Conservation (phyloP, 148 eudicot genomes). For the Vaccinium myrtillus region DNA sequence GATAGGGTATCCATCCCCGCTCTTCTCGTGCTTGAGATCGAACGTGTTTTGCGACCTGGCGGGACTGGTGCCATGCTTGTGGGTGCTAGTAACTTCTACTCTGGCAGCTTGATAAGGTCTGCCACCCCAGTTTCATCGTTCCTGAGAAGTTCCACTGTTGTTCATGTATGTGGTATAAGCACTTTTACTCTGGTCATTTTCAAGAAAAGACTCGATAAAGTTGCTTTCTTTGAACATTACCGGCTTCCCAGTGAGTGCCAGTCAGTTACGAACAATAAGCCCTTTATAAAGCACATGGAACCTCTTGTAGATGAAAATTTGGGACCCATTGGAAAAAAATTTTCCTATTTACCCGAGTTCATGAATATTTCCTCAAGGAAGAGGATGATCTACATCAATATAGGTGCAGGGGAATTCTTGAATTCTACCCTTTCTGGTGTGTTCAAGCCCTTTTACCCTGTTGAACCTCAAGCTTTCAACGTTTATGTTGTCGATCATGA, state of each 20-base stretch:
- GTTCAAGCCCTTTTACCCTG: constrained; percentile 51
- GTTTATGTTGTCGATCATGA: constrained; percentile 68
- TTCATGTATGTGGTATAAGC: constrained; percentile 51
- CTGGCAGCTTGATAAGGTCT: constrained; percentile 55
- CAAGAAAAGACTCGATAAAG: constrained; percentile 41
- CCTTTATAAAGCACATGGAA: constrained; percentile 52
- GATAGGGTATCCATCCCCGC: constrained; percentile 74
- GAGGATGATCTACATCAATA: constrained; percentile 64
- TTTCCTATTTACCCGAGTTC: constrained; percentile 52
- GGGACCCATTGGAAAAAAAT: constrained; percentile 9
- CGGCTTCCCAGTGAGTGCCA: constrained; percentile 61
- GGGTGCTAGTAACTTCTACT: constrained; percentile 34
- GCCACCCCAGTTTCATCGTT: constrained; percentile 60
- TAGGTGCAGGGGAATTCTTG: constrained; percentile 58
- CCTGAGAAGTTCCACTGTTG: constrained; percentile 50
- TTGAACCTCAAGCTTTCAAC: constrained; percentile 44
- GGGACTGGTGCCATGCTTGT: constrained; percentile 74
- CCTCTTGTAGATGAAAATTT: constrained; percentile 37
- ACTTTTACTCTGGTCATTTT: constrained; percentile 55
- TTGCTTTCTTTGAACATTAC: constrained; percentile 42
- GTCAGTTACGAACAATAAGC: constrained; percentile 49
- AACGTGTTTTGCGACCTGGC: constrained; percentile 74
- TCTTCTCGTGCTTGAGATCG: constrained; percentile 70
- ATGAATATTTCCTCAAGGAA: constrained; percentile 50
- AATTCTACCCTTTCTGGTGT: constrained; percentile 46